These are phyloP conservation scores for Oxyria digyna DNA, from an alignment of 148 eudicot species.

Conservation along the genomic window DNA sequence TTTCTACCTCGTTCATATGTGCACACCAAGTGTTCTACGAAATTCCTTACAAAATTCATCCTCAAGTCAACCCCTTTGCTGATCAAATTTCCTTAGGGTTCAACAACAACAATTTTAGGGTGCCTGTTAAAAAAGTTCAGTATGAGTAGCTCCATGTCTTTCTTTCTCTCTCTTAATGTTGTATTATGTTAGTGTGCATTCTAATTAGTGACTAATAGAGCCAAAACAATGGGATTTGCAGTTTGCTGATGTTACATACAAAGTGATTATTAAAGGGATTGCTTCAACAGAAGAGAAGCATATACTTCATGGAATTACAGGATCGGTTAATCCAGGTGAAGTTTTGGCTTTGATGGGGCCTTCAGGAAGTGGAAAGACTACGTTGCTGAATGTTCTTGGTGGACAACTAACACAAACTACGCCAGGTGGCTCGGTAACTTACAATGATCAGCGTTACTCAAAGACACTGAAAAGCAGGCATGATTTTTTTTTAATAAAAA, in stretches of 20 bases:
- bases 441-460: conserved; percentile 78
- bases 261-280: conserved; percentile 51
- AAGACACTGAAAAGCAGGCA: conserved; percentile 72
- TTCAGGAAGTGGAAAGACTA: conserved; percentile 95
- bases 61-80: too few species aligned
- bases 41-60: too few species aligned
- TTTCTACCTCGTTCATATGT: too few species aligned
- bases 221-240: conserved; percentile 10
- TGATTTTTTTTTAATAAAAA: background rate
- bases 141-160: too few species aligned
- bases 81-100: too few species aligned
- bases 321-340: conserved; percentile 80
- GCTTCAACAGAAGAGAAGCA: conserved; percentile 54
- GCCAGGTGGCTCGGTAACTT: conserved; percentile 54
- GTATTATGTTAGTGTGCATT: too few species aligned
- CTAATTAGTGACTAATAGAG: background rate
- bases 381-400: conserved; percentile 72
- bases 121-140: background rate
- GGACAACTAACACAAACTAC: conserved; percentile 30
- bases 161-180: too few species aligned
- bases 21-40: too few species aligned
- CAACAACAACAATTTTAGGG: background rate
- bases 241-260: conserved; percentile 80
- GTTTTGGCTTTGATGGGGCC: conserved; percentile 95
- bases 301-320: conserved; percentile 72